These are phyloP conservation scores for Globisporangium emineosum DNA, from an alignment of 352 stramenopile genomes.

Conservation along the genomic window DNA sequence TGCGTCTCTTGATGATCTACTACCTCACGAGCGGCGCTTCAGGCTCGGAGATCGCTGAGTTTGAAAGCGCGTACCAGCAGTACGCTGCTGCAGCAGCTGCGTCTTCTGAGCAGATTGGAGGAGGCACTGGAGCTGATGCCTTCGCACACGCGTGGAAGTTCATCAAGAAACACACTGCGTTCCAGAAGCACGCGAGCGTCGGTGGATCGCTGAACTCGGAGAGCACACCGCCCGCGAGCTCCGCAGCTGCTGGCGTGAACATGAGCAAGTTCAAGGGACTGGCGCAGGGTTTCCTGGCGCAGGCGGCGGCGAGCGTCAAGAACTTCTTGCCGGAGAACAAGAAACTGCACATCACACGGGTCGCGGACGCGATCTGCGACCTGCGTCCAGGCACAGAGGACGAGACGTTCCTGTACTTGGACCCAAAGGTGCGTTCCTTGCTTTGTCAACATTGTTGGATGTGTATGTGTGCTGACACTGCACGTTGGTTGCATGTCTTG, in stretches of 20 bases:
- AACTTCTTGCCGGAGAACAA: constrained; percentile 89
- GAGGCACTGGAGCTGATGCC: constrained; percentile 32
- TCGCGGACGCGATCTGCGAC: constrained; percentile 80
- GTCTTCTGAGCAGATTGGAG: constrained; percentile 17
- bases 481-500: neutral
- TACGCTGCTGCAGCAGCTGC: constrained; percentile 24
- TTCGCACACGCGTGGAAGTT: constrained; percentile 72
- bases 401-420: constrained; percentile 80
- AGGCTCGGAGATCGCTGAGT: constrained; percentile 65
- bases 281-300: constrained; percentile 74
- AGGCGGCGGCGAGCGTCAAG: constrained; percentile 81
- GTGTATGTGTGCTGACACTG: neutral
- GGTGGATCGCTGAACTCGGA: constrained; percentile 41
- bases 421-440: constrained; percentile 62
- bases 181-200: constrained; percentile 77
- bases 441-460: neutral
- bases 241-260: constrained; percentile 33
- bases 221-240: constrained; percentile 12
- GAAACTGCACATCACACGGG: constrained; percentile 81
- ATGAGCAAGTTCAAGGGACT: constrained; percentile 86
- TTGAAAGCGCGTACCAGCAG: constrained; percentile 71
- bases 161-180: constrained; percentile 78
- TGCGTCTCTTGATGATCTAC: constrained; percentile 87
- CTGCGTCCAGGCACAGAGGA: constrained; percentile 79
- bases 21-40: constrained; percentile 76